Percentiles rank a stretch among this genome's conserved stretches.
phyloP scores from a whole-genome alignment of 805 yeast species.

The Komagataella pseudopastoris region DNA sequence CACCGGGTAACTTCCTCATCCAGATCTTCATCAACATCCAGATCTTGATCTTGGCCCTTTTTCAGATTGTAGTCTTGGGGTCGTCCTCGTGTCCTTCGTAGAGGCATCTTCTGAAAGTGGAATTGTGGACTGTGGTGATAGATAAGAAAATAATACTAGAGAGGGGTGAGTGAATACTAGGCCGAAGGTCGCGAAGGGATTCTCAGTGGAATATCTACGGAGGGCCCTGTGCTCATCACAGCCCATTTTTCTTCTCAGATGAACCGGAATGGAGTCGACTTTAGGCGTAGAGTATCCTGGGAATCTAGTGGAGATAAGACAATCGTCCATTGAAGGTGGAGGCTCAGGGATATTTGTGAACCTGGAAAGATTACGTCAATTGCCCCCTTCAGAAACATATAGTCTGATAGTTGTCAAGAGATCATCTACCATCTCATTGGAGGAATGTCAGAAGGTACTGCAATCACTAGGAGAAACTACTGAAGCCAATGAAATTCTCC shows the following conservation, averaged over 20 bases:
- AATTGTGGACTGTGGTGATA: neutral
- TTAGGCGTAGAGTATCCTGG: neutral
- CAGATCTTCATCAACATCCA: constrained; percentile 17
- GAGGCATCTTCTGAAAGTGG: neutral
- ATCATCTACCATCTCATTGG: neutral
- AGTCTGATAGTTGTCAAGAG: neutral
- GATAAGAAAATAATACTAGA: neutral
- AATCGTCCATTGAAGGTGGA: neutral
- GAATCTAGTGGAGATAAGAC: neutral
- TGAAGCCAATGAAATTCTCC: neutral
- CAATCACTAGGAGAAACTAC: neutral
- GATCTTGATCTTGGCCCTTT: neutral
- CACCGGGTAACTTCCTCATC: constrained; percentile 39
- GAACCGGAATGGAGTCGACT: neutral
- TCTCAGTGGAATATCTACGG: no score
- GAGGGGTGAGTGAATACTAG: neutral
- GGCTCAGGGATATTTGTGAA: neutral
- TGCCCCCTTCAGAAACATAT: neutral
- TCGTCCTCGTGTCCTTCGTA: neutral
- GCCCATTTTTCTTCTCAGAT: neutral
- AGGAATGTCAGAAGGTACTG: neutral
- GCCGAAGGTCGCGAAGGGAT: neutral
- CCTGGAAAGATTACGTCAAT: neutral
- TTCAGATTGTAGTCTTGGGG: neutral
- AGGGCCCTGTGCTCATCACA: neutral